Percentiles rank a stretch among this genome's conserved stretches.
These are phyloP conservation scores for Exophiala phaeomuriformis DNA, from an alignment of 2,329 filamentous ascomycete genomes.

Conservation along the genomic window DNA sequence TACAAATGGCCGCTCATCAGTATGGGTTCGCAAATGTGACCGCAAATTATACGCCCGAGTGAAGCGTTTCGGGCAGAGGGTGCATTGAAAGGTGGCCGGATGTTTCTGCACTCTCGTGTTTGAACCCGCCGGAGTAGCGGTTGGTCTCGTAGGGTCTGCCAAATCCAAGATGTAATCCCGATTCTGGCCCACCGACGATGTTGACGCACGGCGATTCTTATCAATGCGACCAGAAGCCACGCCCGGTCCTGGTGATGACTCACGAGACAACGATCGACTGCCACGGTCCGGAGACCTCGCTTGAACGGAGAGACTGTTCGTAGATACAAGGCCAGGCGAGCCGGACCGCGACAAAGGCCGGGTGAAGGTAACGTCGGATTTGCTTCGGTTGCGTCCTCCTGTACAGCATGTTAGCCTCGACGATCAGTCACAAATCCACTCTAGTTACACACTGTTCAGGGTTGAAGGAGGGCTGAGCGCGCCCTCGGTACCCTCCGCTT, in stretches of 20 bases:
- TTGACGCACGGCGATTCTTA: constrained; percentile 39
- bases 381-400: constrained; percentile 52
- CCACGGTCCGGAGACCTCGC: constrained; percentile 39
- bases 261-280: constrained; percentile 34
- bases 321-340: constrained; percentile 26
- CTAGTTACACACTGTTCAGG: constrained; percentile 5
- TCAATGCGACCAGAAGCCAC: constrained; percentile 28
- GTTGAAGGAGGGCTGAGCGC: constrained; percentile 68
- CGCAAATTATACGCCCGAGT: constrained; percentile 94
- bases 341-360: constrained; percentile 28
- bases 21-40: constrained; percentile 91
- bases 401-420: constrained; percentile 21
- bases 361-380: constrained; percentile 46
- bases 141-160: constrained; percentile 78
- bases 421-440: not conserved
- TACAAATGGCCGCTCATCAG: constrained; percentile 92
- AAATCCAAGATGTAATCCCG: constrained; percentile 81
- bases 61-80: constrained; percentile 86
- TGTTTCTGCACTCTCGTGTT: constrained; percentile 91
- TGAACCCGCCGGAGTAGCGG: constrained; percentile 47
- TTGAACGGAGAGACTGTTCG: constrained; percentile 32
- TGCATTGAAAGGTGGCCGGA: constrained; percentile 93
- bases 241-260: constrained; percentile 35
- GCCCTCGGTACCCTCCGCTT: constrained; percentile 61
- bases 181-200: constrained; percentile 45